A percentile compares a stretch with the other conserved stretches of the same genome.
phyloP scores from a whole-genome alignment of 2,329 filamentous ascomycete genomes.

The Chalaropsis ovoidea region DNA sequence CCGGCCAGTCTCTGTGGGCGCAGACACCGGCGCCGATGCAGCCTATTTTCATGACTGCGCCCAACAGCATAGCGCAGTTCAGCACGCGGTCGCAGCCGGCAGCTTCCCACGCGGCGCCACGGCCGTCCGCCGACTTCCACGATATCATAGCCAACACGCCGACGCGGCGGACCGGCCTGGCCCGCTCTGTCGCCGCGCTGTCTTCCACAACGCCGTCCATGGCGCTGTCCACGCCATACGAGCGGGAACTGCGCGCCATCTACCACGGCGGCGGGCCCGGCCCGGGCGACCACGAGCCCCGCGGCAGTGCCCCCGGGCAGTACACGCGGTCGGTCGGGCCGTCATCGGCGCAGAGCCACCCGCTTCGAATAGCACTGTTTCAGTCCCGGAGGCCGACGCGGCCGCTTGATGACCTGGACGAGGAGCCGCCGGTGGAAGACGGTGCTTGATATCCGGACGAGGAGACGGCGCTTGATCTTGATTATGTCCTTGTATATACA shows the following conservation, averaged over 20 bases:
- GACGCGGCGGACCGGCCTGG: slow-evolving; percentile 39
- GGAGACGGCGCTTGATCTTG: slow-evolving; percentile 8
- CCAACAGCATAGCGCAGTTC: slow-evolving; percentile 19
- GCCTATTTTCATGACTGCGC: not conserved
- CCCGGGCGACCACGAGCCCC: slow-evolving; percentile 20
- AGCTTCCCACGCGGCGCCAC: not conserved
- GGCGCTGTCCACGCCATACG: slow-evolving; percentile 38
- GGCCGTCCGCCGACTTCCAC: slow-evolving; percentile 13
- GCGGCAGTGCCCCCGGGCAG: not conserved
- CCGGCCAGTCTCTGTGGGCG: slow-evolving; percentile 15
- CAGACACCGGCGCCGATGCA: slow-evolving; percentile 17
- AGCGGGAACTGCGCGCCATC: slow-evolving; percentile 31
- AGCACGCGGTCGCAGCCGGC: slow-evolving; percentile 22
- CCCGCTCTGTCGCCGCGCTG: slow-evolving; percentile 34
- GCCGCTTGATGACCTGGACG: slow-evolving; percentile 21
- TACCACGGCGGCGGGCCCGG: slow-evolving; percentile 25
- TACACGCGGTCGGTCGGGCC: slow-evolving; percentile 8
- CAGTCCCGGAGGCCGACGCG: slow-evolving; percentile 16
- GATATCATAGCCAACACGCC: slow-evolving; percentile 34
- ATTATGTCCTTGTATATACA: slow-evolving; percentile 18
- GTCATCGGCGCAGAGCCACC: not conserved
- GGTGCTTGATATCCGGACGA: slow-evolving; percentile 3
- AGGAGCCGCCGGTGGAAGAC: slow-evolving; percentile 15
- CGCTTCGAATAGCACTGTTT: slow-evolving; percentile 20
- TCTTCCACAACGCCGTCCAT: slow-evolving; percentile 38